phyloP scores from a whole-genome alignment of 2,329 filamentous ascomycete genomes.

The Cordyceps cateniannulata region DNA sequence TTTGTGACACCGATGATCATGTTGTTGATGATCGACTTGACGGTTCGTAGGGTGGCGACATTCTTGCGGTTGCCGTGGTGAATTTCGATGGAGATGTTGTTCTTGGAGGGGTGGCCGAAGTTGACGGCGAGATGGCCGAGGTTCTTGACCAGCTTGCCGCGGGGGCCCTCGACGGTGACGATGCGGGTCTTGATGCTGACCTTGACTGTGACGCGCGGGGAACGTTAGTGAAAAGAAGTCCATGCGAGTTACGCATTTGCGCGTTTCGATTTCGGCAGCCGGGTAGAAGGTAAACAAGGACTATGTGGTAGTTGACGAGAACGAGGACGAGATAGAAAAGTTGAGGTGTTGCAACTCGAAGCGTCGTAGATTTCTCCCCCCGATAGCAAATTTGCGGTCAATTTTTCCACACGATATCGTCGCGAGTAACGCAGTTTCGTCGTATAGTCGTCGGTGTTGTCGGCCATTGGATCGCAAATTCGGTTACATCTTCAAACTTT shows the following conservation, averaged over 20 bases:
- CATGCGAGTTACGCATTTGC: neutral
- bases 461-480: neutral
- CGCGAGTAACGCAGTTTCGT: neutral
- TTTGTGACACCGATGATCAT: conserved; percentile 96
- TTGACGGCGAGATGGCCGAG: conserved; percentile 93
- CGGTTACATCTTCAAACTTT: neutral
- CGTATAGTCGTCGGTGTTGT: neutral
- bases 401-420: neutral
- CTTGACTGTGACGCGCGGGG: conserved; percentile 63
- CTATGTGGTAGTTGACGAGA: neutral
- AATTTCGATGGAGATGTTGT: conserved; percentile 91
- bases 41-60: conserved; percentile 94
- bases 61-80: conserved; percentile 98
- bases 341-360: neutral
- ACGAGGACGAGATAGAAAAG: neutral
- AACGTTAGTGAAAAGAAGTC: conserved; percentile 23
- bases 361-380: neutral
- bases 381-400: neutral
- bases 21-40: conserved; percentile 98
- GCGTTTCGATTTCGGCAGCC: neutral
- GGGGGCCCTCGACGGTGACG: conserved; percentile 94
- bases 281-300: neutral
- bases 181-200: conserved; percentile 93
- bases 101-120: conserved; percentile 82
- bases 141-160: conserved; percentile 96